A percentile compares a stretch with the other conserved stretches of the same genome.
Evolutionary conservation across 768 basidiomycete species (phyloP).

Genomic region (Mrakia blollopis): DNA sequence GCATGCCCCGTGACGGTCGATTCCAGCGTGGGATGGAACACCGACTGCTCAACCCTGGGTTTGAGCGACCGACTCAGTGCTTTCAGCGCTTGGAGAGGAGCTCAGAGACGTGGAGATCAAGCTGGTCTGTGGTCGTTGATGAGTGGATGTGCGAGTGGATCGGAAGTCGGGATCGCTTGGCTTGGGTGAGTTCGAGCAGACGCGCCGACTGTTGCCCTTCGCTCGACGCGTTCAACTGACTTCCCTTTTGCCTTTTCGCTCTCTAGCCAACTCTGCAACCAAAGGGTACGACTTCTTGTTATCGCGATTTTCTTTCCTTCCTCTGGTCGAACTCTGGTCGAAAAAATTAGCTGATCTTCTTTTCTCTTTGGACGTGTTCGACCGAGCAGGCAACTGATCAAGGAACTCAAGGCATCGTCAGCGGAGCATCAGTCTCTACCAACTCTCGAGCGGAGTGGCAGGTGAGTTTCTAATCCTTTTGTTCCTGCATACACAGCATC

Average conservation of each 20-base stretch:
- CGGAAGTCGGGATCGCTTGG: constrained; percentile 79
- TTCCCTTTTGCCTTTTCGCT: too few species aligned
- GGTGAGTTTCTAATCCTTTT: constrained; percentile 42
- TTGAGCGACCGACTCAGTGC: constrained; percentile 68
- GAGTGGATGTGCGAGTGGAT: constrained; percentile 72
- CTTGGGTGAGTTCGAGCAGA: constrained; percentile 51
- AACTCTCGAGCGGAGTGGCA: constrained; percentile 67
- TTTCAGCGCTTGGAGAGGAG: constrained; percentile 77
- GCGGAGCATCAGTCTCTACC: constrained; percentile 77
- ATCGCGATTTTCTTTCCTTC: too few species aligned
- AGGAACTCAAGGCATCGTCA: constrained; percentile 52
- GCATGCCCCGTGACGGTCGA: constrained; percentile 62
- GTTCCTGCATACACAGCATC: too few species aligned
- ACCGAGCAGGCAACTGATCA: constrained; percentile 39
- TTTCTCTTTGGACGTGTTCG: constrained; percentile 37
- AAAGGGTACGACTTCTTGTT: constrained; percentile 37
- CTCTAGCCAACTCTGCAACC: constrained; percentile 56
- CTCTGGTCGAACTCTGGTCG: not conserved
- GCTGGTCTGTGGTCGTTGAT: constrained; percentile 84
- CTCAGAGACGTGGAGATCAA: constrained; percentile 58
- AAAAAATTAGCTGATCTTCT: too few species aligned
- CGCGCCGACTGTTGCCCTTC: too few species aligned
- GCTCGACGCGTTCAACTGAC: too few species aligned
- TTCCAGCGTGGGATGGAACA: constrained; percentile 64
- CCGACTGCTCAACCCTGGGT: constrained; percentile 55